Conservation (phyloP, 768 basidiomycete genomes). For the Glaciozyma martinii region DNA sequence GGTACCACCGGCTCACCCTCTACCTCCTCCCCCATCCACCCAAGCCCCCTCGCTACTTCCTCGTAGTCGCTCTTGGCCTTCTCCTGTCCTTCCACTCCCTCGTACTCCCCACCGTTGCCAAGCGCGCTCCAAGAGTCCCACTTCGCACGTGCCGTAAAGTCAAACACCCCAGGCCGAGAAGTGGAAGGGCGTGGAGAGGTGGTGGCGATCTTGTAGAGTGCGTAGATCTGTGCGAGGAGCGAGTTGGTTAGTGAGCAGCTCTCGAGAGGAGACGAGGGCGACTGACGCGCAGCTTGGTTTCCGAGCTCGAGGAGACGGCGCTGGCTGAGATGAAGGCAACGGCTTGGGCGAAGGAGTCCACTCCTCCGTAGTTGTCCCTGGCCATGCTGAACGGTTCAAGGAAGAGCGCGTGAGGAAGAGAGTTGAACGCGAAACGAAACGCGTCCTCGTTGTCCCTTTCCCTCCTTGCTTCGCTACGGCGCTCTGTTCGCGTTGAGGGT, state of each 20-base stretch:
- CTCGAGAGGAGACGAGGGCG: not conserved
- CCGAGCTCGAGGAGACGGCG: not conserved
- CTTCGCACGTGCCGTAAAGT: slow-evolving; percentile 24
- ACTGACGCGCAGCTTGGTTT: slow-evolving; percentile 18
- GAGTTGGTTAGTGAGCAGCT: not conserved
- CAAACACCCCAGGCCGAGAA: slow-evolving; percentile 13
- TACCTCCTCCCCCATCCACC: not conserved
- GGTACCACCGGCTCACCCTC: not conserved
- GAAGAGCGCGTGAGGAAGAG: too few relatives aligned
- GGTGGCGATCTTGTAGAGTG: slow-evolving; percentile 24
- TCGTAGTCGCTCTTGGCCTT: not conserved
- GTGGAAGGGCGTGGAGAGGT: not conserved
- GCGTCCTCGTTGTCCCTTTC: too few relatives aligned
- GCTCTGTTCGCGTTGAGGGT: too few relatives aligned
- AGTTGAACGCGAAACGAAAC: too few relatives aligned
- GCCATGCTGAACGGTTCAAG: too few relatives aligned
- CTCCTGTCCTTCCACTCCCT: slow-evolving; percentile 1
- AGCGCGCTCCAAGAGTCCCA: slow-evolving; percentile 23
- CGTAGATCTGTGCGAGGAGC: slow-evolving; percentile 15
- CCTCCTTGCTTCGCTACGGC: too few relatives aligned
- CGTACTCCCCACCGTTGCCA: slow-evolving; percentile 8
- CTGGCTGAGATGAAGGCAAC: slow-evolving; percentile 3
- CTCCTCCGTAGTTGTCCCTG: too few relatives aligned
- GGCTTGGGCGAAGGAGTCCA: slow-evolving; percentile 5
- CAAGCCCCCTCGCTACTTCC: not conserved